Evolutionary conservation across 164 flowering plant species (phyloP).

Genomic region (Nymphaea colorata): DNA sequence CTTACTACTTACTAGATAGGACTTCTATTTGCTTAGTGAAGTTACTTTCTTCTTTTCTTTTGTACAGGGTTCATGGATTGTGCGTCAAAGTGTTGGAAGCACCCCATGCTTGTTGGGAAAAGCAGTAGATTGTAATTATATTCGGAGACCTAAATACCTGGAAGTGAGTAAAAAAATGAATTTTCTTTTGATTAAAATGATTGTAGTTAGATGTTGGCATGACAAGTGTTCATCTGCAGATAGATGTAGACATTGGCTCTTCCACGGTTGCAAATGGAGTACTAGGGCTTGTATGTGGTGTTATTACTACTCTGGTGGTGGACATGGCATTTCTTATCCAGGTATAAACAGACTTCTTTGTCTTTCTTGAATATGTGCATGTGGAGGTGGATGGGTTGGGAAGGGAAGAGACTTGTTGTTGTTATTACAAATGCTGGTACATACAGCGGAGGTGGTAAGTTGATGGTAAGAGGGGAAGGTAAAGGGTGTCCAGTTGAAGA

Average conservation of each 20-base stretch:
- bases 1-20: conserved; percentile 2
- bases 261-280: conserved; percentile 99
- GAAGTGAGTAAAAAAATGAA: conserved; percentile 41
- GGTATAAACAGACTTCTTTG: conserved; percentile 25
- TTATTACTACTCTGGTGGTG: conserved; percentile 86
- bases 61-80: conserved; percentile 97
- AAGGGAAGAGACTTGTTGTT: no score
- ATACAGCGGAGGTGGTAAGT: no score
- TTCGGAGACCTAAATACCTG: conserved; percentile 77
- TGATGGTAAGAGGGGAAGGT: no score
- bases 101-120: conserved; percentile 95
- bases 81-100: conserved; percentile 99
- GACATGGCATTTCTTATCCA: conserved; percentile 99
- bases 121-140: conserved; percentile 97
- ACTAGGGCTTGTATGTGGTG: conserved; percentile 91
- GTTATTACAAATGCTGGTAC: no score
- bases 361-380: background rate
- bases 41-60: background rate
- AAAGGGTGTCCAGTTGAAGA: no score
- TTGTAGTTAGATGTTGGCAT: background rate
- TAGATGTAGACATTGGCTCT: conserved; percentile 98
- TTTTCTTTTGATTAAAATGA: background rate
- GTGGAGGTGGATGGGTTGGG: no score
- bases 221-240: conserved; percentile 28
- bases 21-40: background rate